A percentile compares a stretch with the other conserved stretches of the same genome.
Conservation (phyloP, 176 grass and related monocot genomes). For the Rhynchospora pubera region DNA sequence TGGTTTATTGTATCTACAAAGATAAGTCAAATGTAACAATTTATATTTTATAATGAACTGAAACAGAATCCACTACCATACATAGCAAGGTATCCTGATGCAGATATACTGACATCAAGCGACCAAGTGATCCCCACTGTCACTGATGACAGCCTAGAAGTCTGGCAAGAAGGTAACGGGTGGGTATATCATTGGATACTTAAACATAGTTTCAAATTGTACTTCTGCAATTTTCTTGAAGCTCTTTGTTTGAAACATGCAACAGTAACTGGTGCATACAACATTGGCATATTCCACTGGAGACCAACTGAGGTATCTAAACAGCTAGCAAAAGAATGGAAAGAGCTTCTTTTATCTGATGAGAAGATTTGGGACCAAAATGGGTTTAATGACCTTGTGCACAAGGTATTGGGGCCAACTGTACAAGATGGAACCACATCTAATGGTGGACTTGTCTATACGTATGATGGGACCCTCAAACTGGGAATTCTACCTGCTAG, state of each 20-base stretch:
- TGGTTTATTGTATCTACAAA: neutral
- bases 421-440: conserved; percentile 45
- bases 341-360: conserved; percentile 65
- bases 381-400: conserved; percentile 87
- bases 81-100: conserved; percentile 68
- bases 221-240: conserved; percentile 19
- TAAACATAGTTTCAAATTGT: neutral
- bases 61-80: conserved; percentile 75
- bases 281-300: conserved; percentile 98
- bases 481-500: conserved; percentile 89
- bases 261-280: conserved; percentile 75
- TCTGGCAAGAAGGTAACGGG: conserved; percentile 81
- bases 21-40: neutral
- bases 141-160: conserved; percentile 86
- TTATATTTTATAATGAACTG: conserved; percentile 14
- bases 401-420: conserved; percentile 48
- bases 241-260: conserved; percentile 15
- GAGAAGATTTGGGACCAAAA: conserved; percentile 90
- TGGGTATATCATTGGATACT: neutral
- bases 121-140: conserved; percentile 90
- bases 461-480: conserved; percentile 84
- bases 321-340: conserved; percentile 92
- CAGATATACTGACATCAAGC: conserved; percentile 88
- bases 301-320: conserved; percentile 73
- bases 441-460: conserved; percentile 57